Base-by-base conservation (phyloP, 352 stramenopile species). In the Phytophthora cactorum region DNA sequence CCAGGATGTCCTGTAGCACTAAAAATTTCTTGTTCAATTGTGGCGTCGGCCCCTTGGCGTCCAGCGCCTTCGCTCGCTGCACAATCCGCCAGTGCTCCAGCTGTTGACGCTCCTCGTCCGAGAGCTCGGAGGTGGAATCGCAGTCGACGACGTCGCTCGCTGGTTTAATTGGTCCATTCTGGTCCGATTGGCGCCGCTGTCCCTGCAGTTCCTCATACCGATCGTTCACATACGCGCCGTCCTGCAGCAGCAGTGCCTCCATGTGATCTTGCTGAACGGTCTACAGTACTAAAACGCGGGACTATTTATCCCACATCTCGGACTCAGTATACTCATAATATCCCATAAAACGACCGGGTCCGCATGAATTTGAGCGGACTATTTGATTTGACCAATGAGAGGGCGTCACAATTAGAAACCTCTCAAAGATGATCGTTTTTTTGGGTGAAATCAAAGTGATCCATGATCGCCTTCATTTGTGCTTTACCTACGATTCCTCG, bases 191-290 rank as follows among this genome's bases (percentile, higher is more conserved):
- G 1, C 46, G 59, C 4, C 52, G 54, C 9, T 76, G 59, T 0
- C 46, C 38, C 43, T 79, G 65, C 12, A 93, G 57, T 41, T 81
- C 69, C n/a, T 72, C 62, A 52, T 82, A 84, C 1, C 77, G 71
- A 39, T 83, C 76, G 22, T 68, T 52, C n/a, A 93, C 78, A 59
- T 83, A 91, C 57, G 50, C 66, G 2, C 50, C 52, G 38, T 86
- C 76, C 11, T 56, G 58, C 8, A 90, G 69, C 14, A 80, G 69
- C 58, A 90, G 72, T 59, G 79, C 86, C 69, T 92, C 83, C 86
- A 91, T 92, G 3, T 36, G 58, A 60, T 67, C 51, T 71, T 72
- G 53, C 7, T 41, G 47, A 58, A 66, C 52, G 38, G 58, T 66
- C 58, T 38, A n/a, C 9, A 46, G 38, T 15, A 47, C 32, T 45